phyloP scores from a whole-genome alignment of 352 stramenopile species.

The Phytophthora aleatoria region DNA sequence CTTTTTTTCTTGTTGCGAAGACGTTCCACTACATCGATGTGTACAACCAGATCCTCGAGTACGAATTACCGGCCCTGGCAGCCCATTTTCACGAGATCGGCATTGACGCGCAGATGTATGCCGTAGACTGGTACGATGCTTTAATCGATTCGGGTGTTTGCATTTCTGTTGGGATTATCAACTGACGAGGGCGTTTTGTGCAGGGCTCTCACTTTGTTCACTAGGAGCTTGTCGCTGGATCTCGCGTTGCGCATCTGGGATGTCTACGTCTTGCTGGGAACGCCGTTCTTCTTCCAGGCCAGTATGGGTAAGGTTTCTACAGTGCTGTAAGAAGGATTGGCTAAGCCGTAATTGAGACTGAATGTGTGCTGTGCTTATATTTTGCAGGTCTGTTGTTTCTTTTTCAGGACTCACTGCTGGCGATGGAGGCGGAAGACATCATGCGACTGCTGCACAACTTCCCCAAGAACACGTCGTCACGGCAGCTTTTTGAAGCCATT shows the following conservation, averaged over 20 bases:
- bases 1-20: slow-evolving; percentile 32
- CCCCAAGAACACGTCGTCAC: slow-evolving; percentile 55
- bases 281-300: slow-evolving; percentile 88
- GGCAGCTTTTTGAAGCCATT: slow-evolving; percentile 71
- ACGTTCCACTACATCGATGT: slow-evolving; percentile 86
- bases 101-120: slow-evolving; percentile 89
- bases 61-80: slow-evolving; percentile 69
- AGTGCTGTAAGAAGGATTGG: neutral
- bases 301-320: slow-evolving; percentile 64
- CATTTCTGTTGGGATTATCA: neutral
- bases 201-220: slow-evolving; percentile 85
- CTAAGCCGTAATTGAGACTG: slow-evolving; percentile 2
- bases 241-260: slow-evolving; percentile 84
- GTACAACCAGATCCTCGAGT: slow-evolving; percentile 83
- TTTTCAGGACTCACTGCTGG: slow-evolving; percentile 71
- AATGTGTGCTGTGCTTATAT: neutral
- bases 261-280: slow-evolving; percentile 80
- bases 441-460: slow-evolving; percentile 86
- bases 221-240: slow-evolving; percentile 70
- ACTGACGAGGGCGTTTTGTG: slow-evolving; percentile 6
- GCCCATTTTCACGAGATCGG: slow-evolving; percentile 71
- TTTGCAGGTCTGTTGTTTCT: slow-evolving; percentile 65
- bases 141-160: neutral
- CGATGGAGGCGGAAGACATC: slow-evolving; percentile 77
- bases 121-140: slow-evolving; percentile 71